Percentiles rank a stretch among this genome's conserved stretches.
These are phyloP conservation scores for Stachybotrys chartarum DNA, from an alignment of 2,329 filamentous ascomycete genomes.

Conservation along the genomic window DNA sequence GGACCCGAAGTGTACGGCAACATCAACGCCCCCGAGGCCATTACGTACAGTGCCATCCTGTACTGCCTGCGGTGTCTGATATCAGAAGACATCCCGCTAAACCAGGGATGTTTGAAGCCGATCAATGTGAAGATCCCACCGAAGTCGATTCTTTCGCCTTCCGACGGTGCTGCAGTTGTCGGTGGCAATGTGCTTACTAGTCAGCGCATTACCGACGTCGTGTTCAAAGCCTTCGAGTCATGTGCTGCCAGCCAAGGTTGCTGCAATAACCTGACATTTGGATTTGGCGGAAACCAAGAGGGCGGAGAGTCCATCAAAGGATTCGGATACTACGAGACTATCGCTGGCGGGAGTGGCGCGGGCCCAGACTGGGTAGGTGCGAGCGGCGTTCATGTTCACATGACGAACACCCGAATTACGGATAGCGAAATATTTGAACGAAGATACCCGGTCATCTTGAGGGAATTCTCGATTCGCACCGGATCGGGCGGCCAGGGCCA, in stretches of 20 bases:
- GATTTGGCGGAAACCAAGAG: conserved; percentile 48
- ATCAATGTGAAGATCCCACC: conserved; percentile 68
- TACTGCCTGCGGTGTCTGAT: conserved; percentile 78
- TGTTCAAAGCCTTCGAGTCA: conserved; percentile 65
- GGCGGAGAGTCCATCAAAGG: conserved; percentile 29
- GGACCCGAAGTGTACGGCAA: conserved; percentile 76
- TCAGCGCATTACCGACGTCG: conserved; percentile 36
- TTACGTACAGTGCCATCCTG: conserved; percentile 81
- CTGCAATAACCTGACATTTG: conserved; percentile 80
- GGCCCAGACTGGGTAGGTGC: conserved; percentile 45
- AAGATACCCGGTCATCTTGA: conserved; percentile 63
- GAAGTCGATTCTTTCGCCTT: conserved; percentile 67
- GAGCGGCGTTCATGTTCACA: conserved; percentile 36
- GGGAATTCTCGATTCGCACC: conserved; percentile 59
- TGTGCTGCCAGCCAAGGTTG: conserved; percentile 75
- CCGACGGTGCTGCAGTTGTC: conserved; percentile 70
- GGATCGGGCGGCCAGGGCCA: conserved; percentile 60
- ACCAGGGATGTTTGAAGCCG: conserved; percentile 73
- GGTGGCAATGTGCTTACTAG: conserved; percentile 64
- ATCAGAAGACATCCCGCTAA: conserved; percentile 73
- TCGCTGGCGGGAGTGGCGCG: conserved; percentile 58
- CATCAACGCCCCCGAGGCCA: conserved; percentile 73
- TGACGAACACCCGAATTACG: conserved; percentile 78
- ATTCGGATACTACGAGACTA: conserved; percentile 55
- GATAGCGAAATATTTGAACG: conserved; percentile 38